Evolutionary conservation across 768 basidiomycete species (phyloP), one percentile per base, ranked within the genome.

Genomic region (Xerocomellus intermedius): DNA sequence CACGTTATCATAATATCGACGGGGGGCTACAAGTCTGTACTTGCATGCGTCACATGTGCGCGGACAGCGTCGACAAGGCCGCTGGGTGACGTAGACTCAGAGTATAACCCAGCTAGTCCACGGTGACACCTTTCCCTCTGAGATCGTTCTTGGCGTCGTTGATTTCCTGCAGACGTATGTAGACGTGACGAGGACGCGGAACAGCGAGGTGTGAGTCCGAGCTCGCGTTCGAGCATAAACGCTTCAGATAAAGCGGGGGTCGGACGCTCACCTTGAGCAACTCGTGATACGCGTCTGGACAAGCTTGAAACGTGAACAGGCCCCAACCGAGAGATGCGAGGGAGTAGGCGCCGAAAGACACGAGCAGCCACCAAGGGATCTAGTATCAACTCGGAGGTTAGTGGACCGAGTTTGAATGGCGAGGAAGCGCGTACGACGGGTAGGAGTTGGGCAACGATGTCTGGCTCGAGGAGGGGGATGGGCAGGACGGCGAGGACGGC

Each of bases 331-430:
- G 81, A 10, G 85, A 87, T 73, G 83, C 83, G 13, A 92, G 79
- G 17, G 86, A 86, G 67, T 89, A 92, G 2, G 89, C 83, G 13
- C 91, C 91, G 59, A 90, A 90, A 2, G 85, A 75, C 2, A 92
- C 85, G 13, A 92, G 79, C 10, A 89, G 64, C 89, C 89, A 91
- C 86, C 87, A 93, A 4, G 90, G 89, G 30, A 91, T 69, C 90
- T 91, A 52, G 10, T 6, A 21, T 39, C 30, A 30, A 30, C 30
- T 30, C 10, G 5, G 19, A 32, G 7, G 50, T 52, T 1, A 43
- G 49, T 32, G n/a, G n/a, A n/a, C 36, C 6, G 9, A 13, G 37
- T 36, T 42, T 10, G 4, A 42, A 5, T 6, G 16, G 13, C 14
- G 5, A 36, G n/a, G 16, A 36, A 17, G 35, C 16, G 16, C 35